Evolutionary conservation across 2,329 filamentous ascomycete genomes (phyloP), one percentile per base, ranked within the genome.

Genomic region (Aspergillus piperis): DNA sequence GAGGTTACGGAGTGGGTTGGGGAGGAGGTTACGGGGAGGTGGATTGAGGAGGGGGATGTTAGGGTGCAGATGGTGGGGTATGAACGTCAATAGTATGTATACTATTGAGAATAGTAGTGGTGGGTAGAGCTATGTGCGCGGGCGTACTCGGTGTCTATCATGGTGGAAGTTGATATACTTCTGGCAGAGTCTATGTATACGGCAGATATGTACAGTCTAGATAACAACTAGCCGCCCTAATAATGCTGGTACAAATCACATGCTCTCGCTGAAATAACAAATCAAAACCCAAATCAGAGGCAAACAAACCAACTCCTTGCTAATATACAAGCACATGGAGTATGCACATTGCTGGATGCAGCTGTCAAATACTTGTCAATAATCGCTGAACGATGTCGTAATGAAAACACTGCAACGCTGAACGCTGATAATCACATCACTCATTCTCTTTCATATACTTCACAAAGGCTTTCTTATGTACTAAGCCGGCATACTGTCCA

Each of bases 381-480:
- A 36, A 36, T 36, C 10, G 10, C 21, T 23, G 44, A 25, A 21
- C 44, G 19, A 27, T 51, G 39, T 52, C 17, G 10, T 19, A 17
- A 15, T 32, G 53, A 30, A 30, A 58, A 55, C 57, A 23, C 27
- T 30, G 27, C 19, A 36, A 13, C n/a, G 17, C 23, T 36, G 32
- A 60, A 54, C 55, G 51, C n/a, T 52, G 30, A 7, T 7, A 5
- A 30, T 30, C 27, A 55, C 1, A 51, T 60, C 39, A 68, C 44
- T 95, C 90, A 49, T 93, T 79, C 71, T 96, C 90, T 67, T 93
- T 91, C 77, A 96, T 89, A 73, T 96, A 97, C 75, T 91, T 93
- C 61, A 96, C 94, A 80, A 99, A 98, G 3, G 88, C 89, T 81
- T 99, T 99, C 81, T 98, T 98, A 77, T 99, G 95, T 54, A 96